A percentile compares a stretch with the other conserved stretches of the same genome.
Evolutionary conservation across 2,329 filamentous ascomycete species (phyloP).

Genomic region (Simplicillium sp.): DNA sequence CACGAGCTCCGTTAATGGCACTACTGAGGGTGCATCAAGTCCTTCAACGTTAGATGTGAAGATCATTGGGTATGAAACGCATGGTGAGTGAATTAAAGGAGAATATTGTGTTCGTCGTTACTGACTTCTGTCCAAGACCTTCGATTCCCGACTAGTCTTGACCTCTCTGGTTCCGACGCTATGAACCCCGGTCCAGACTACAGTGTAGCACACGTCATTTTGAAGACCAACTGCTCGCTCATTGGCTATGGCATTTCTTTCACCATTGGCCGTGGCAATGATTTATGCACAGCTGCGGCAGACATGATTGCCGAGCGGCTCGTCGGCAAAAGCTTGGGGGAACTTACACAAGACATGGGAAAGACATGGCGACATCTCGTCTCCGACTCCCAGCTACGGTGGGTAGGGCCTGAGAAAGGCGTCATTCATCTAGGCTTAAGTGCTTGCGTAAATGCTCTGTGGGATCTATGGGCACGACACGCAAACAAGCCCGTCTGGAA

Average conservation of each 20-base stretch:
- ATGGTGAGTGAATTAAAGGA: neutral
- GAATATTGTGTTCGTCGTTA: neutral
- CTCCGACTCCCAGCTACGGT: conserved; percentile 58
- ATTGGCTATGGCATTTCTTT: conserved; percentile 1
- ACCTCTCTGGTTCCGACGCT: neutral
- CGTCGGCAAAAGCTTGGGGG: conserved; percentile 5
- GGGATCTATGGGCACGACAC: conserved; percentile 62
- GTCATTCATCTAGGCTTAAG: conserved; percentile 62
- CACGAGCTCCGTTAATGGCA: neutral
- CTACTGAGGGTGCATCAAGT: neutral
- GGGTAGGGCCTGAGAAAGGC: conserved; percentile 64
- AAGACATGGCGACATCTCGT: conserved; percentile 63
- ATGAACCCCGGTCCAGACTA: neutral
- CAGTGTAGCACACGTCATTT: neutral
- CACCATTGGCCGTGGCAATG: conserved; percentile 6
- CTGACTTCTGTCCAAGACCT: neutral
- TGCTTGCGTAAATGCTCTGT: conserved; percentile 59
- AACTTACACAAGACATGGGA: conserved; percentile 42
- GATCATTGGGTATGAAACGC: neutral
- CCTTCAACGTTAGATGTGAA: neutral
- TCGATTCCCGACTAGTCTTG: neutral
- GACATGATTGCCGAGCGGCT: conserved; percentile 5
- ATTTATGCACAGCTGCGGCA: conserved; percentile 5
- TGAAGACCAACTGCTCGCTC: neutral
- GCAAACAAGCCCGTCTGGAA: conserved; percentile 60